Base-by-base conservation (phyloP, 2,329 filamentous ascomycete genomes). In the Pseudopithomyces maydicus region DNA sequence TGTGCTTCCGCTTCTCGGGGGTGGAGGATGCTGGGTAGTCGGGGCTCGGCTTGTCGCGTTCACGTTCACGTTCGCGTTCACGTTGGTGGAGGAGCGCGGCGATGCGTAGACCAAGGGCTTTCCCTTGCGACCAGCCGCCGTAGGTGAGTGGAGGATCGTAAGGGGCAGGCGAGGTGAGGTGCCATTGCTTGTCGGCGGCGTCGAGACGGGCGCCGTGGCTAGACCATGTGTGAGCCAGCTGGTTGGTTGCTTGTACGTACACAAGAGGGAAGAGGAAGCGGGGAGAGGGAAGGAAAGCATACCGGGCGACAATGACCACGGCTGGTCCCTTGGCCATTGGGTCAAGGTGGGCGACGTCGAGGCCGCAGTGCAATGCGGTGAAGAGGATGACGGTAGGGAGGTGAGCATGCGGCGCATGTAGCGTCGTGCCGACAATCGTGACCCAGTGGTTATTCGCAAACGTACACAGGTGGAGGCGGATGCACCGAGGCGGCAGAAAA, bases 91-190 rank as follows among this genome's bases (percentile, higher is more conserved):
- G 74, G 29, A 97, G 86, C 66, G 83, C 88, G n/a, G 87, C 90
- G 61, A 99, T 97, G 58, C 92, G 88, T 59, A 88, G 83, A 15
- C 95, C 95, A 22, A 97, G 85, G 5, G 88, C 86, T 66, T 90
- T 88, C 52, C 90, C 89, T 76, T 98, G 95, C 14, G 89, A 86
- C 90, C 95, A 97, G 63, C 95, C 95, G 65, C 91, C 91, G 73
- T 97, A 98, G 2, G 93, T 97, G 56, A 99, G 83, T 48, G 95
- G 95, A 64, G 95, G 91, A 65, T 99, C 94, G 81, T 98, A 99
- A 1, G 95, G 95, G 6, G 92, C 93, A 1, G 93, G 90, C 6
- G 95, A 97, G 29, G 90, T 90, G 53, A 97, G 84, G 76, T 97
- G 92, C 95, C 95, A 99, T 75, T 91, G 87, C 74, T 93, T 92